Conservation (phyloP, 352 stramenopile species). For the Pythium phragmiticola region DNA sequence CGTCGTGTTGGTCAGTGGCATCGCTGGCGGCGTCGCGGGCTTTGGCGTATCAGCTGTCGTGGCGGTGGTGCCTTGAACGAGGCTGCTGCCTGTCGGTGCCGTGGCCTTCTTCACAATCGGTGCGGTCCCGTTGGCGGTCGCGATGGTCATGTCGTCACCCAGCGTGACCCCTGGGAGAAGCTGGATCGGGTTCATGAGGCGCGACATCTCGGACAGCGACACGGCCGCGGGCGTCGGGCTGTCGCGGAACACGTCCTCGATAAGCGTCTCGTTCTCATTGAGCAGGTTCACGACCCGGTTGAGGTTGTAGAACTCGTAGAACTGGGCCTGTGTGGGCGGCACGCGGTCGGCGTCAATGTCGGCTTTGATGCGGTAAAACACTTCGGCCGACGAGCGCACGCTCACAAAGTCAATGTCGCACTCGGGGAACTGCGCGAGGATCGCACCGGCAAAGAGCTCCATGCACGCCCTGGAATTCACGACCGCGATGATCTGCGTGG, state of each 20-base stretch:
- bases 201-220: conserved; percentile 32
- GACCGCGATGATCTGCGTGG: conserved; percentile 39
- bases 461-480: conserved; percentile 38
- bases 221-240: conserved; percentile 17
- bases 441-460: conserved; percentile 14
- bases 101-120: background rate
- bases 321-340: conserved; percentile 30
- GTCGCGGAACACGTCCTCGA: conserved; percentile 25
- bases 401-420: conserved; percentile 42
- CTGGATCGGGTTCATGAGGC: conserved; percentile 33
- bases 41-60: background rate
- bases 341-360: conserved; percentile 21
- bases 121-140: no score
- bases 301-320: conserved; percentile 37
- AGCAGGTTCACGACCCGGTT: conserved; percentile 34
- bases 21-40: background rate
- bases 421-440: conserved; percentile 32
- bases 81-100: no score
- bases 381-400: conserved; percentile 27
- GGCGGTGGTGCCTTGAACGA: no score
- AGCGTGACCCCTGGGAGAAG: conserved; percentile 22
- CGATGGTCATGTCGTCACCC: conserved; percentile 14
- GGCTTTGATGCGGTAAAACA: conserved; percentile 28
- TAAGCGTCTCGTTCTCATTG: conserved; percentile 30
- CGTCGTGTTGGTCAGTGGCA: background rate